These are phyloP conservation scores for Capsella rubella DNA, from an alignment of 441 rosid genomes.

Conservation along the genomic window DNA sequence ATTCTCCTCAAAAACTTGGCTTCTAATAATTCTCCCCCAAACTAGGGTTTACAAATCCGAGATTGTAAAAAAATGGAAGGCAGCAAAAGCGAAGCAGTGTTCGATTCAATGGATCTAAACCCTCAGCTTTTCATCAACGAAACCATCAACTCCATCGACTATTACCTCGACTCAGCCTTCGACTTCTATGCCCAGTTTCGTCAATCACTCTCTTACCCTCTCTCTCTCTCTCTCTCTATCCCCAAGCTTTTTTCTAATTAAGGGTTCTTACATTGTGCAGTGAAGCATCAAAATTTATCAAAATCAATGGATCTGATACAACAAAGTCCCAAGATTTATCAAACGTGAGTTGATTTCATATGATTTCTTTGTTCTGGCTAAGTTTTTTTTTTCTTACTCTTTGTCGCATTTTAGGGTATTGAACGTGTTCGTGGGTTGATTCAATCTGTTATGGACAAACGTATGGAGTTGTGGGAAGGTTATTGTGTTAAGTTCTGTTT, in stretches of 20 bases:
- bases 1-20: not conserved
- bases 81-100: conserved; percentile 63
- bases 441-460: conserved; percentile 59
- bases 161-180: conserved; percentile 69
- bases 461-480: conserved; percentile 74
- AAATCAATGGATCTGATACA: conserved; percentile 49
- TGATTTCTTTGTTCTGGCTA: not conserved
- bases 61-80: conserved; percentile 60
- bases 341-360: conserved; percentile 49
- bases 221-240: not conserved
- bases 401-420: conserved; percentile 56
- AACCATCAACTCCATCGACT: conserved; percentile 72
- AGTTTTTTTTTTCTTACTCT: conserved; percentile 6
- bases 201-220: conserved; percentile 19
- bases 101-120: conserved; percentile 66
- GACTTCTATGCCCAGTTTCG: conserved; percentile 58
- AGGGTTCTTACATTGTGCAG: conserved; percentile 48
- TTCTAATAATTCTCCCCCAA: not conserved
- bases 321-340: conserved; percentile 51
- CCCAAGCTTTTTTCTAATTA: not conserved
- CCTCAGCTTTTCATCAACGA: conserved; percentile 82
- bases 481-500: conserved; percentile 75
- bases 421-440: conserved; percentile 54
- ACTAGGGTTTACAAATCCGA: conserved; percentile 10
- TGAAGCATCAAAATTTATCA: conserved; percentile 58